Percentiles rank a stretch among this genome's conserved stretches.
Conservation (phyloP, 108 stramenopile genomes). For the Aurantiochytrium sp. region DNA sequence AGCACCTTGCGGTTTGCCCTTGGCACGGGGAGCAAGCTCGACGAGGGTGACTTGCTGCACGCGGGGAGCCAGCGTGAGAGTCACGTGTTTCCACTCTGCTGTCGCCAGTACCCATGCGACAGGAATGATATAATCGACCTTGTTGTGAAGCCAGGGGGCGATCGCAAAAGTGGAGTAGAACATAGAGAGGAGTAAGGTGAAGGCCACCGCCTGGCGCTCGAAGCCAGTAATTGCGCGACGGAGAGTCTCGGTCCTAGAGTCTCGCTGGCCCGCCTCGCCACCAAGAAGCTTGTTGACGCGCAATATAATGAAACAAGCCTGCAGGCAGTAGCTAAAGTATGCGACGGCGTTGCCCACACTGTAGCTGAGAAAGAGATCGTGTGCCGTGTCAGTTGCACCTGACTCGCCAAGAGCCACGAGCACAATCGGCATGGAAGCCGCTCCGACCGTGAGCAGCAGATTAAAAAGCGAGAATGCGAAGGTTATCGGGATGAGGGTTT, state of each 20-base stretch:
- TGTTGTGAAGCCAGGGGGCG: neutral
- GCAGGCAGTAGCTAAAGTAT: neutral
- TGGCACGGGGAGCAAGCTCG: neutral
- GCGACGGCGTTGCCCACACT: neutral
- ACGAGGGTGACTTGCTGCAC: neutral
- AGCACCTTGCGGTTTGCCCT: neutral
- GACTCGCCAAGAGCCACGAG: neutral
- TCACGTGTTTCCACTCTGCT: neutral
- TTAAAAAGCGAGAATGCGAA: neutral
- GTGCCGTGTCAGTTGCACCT: neutral
- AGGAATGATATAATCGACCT: neutral
- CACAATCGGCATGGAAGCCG: neutral
- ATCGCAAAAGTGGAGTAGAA: neutral
- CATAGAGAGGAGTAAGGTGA: neutral
- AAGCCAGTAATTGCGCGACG: neutral
- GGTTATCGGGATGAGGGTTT: neutral
- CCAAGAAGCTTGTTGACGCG: neutral
- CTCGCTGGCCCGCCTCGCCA: neutral
- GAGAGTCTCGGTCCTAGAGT: neutral
- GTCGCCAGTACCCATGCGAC: neutral
- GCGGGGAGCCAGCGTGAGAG: neutral
- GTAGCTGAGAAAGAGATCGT: neutral
- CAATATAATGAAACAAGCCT: neutral
- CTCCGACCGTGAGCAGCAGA: neutral
- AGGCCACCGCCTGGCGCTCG: neutral